phyloP scores from a whole-genome alignment of 192 early-diverging fungal species.

The Lunasporangiospora selenospora region DNA sequence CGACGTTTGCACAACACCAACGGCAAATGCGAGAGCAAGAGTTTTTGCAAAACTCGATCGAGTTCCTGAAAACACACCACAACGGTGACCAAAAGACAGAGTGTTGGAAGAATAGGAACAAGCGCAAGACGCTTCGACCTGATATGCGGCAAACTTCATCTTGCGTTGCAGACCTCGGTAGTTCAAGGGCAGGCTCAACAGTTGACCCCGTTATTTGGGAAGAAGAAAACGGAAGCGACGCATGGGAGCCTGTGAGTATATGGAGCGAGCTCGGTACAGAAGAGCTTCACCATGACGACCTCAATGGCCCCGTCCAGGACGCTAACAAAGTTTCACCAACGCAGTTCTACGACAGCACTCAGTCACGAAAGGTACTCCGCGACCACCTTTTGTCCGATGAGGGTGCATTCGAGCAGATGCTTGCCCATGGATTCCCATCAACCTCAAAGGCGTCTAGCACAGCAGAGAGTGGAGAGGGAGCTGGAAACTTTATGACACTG shows the following conservation, averaged over 20 bases:
- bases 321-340: too few relatives aligned
- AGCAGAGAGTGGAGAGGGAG: not conserved
- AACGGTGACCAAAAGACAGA: conserved; percentile 8
- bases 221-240: too few relatives aligned
- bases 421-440: conserved; percentile 42
- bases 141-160: conserved; percentile 15
- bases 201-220: too few relatives aligned
- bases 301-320: too few relatives aligned
- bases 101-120: conserved; percentile 34
- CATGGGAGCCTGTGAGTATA: too few relatives aligned
- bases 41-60: conserved; percentile 23
- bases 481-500: conserved; percentile 34
- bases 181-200: too few relatives aligned
- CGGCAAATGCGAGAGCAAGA: conserved; percentile 11
- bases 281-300: too few relatives aligned
- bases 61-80: conserved; percentile 30
- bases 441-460: conserved; percentile 12
- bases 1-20: not conserved
- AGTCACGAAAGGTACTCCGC: conserved; percentile 8
- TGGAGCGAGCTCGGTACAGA: too few relatives aligned
- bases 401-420: conserved; percentile 44
- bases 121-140: conserved; percentile 4
- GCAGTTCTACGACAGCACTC: conserved; percentile 19
- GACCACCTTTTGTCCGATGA: conserved; percentile 12
- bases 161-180: too few relatives aligned